These are phyloP conservation scores for Scutellaria minor DNA, from an alignment of 257 asterid species.

Conservation along the genomic window DNA sequence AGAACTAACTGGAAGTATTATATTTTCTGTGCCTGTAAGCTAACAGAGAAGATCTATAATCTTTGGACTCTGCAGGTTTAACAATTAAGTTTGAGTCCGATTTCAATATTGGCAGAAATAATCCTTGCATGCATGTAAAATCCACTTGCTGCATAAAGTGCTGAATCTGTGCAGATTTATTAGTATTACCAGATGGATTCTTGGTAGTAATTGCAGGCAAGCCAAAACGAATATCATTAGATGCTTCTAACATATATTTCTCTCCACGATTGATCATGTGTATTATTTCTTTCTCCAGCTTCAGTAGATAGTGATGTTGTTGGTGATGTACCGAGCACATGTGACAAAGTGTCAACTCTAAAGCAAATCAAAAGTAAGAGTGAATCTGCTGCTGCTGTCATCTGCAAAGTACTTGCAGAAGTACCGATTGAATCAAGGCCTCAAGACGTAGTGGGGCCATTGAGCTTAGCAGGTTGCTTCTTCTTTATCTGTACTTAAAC, in stretches of 20 bases:
- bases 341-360: constrained; percentile 31
- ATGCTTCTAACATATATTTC: too few species aligned
- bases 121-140: background rate
- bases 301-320: constrained; percentile 33
- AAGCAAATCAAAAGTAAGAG: constrained; percentile 42
- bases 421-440: constrained; percentile 22
- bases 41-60: background rate
- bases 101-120: background rate
- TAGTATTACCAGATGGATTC: background rate
- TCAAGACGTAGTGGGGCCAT: constrained; percentile 51
- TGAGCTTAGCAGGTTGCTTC: constrained; percentile 64
- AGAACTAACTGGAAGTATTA: too few species aligned
- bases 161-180: background rate
- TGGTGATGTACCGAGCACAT: constrained; percentile 20
- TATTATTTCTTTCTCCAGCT: constrained; percentile 38
- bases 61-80: background rate
- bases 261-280: background rate
- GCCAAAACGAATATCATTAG: too few species aligned
- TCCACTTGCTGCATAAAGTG: background rate
- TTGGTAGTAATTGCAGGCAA: too few species aligned
- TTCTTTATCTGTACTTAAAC: constrained; percentile 16
- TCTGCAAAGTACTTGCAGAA: constrained; percentile 45
- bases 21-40: background rate
- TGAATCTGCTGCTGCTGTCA: constrained; percentile 55
- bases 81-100: background rate